phyloP scores from a whole-genome alignment of 2,329 filamentous ascomycete genomes.

The Cordyceps farinosa region DNA sequence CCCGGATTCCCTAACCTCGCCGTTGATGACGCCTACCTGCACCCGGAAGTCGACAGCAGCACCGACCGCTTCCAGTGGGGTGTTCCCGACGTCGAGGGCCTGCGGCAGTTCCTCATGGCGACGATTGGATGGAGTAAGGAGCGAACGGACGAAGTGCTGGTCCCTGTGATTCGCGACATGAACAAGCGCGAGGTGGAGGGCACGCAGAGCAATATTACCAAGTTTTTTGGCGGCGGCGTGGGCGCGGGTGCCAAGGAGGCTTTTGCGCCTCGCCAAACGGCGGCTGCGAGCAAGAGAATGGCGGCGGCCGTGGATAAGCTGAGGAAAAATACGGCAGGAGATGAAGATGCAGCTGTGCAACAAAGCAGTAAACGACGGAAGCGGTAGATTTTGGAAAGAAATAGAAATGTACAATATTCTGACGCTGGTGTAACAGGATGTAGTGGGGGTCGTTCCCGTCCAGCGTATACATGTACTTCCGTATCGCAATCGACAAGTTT shows the following conservation, averaged over 20 bases:
- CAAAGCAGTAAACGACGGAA: constrained; percentile 5
- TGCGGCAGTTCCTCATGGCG: constrained; percentile 80
- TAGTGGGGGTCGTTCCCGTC: not conserved
- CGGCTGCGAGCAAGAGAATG: constrained; percentile 68
- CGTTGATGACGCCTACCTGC: constrained; percentile 78
- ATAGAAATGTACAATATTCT: not conserved
- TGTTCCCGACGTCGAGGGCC: constrained; percentile 82
- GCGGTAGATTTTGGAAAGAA: not conserved
- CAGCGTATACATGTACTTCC: not conserved
- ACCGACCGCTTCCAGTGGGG: constrained; percentile 89
- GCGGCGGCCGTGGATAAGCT: constrained; percentile 68
- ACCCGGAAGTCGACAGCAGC: constrained; percentile 79
- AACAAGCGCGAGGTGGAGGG: constrained; percentile 83
- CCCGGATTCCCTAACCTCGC: constrained; percentile 71
- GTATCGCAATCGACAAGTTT: no score
- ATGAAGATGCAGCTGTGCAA: not conserved
- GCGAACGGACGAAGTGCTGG: constrained; percentile 88
- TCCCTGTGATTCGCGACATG: constrained; percentile 94
- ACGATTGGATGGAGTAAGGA: constrained; percentile 93
- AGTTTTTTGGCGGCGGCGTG: constrained; percentile 75
- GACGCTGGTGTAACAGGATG: not conserved
- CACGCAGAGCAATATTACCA: constrained; percentile 94
- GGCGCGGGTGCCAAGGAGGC: constrained; percentile 63
- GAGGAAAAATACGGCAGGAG: constrained; percentile 37
- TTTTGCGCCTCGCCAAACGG: constrained; percentile 66